These are phyloP conservation scores for Cyberlindnera petersonii DNA, from an alignment of 805 yeast genomes.

Conservation along the genomic window DNA sequence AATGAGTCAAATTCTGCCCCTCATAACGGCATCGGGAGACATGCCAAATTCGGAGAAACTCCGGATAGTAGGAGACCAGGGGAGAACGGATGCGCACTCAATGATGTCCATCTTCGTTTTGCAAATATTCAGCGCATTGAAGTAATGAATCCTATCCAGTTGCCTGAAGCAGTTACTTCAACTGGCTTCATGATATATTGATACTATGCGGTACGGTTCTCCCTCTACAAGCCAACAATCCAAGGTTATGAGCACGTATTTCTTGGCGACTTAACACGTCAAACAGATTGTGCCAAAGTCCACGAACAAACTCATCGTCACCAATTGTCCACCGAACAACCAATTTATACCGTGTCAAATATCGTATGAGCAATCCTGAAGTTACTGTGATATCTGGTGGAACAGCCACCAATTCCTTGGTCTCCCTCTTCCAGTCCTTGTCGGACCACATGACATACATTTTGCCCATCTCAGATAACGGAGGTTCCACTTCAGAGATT, in stretches of 20 bases:
- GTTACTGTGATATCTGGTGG: constrained; percentile 71
- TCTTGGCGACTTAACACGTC: too few relatives aligned
- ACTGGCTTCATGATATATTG: too few relatives aligned
- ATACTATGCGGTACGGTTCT: too few relatives aligned
- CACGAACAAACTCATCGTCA: not conserved
- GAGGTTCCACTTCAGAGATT: constrained; percentile 91
- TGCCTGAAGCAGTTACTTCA: too few relatives aligned
- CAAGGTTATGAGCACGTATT: too few relatives aligned
- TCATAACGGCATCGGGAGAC: not conserved
- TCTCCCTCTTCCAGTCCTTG: constrained; percentile 48
- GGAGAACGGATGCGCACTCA: too few relatives aligned
- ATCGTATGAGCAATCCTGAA: not conserved
- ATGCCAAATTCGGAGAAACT: not conserved
- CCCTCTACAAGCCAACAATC: too few relatives aligned
- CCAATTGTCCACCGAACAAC: too few relatives aligned
- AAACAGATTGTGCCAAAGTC: too few relatives aligned
- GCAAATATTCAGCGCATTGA: too few relatives aligned
- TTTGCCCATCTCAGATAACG: constrained; percentile 86
- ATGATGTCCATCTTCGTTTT: too few relatives aligned
- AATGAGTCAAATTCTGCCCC: not conserved
- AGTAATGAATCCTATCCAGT: too few relatives aligned
- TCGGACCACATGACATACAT: constrained; percentile 53
- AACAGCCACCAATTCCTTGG: constrained; percentile 80
- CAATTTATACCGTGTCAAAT: not conserved
- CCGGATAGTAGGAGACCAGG: not conserved